A percentile compares a stretch with the other conserved stretches of the same genome.
Conservation (phyloP, 2,329 filamentous ascomycete species). For the Ophiostoma himal-ulmi region DNA sequence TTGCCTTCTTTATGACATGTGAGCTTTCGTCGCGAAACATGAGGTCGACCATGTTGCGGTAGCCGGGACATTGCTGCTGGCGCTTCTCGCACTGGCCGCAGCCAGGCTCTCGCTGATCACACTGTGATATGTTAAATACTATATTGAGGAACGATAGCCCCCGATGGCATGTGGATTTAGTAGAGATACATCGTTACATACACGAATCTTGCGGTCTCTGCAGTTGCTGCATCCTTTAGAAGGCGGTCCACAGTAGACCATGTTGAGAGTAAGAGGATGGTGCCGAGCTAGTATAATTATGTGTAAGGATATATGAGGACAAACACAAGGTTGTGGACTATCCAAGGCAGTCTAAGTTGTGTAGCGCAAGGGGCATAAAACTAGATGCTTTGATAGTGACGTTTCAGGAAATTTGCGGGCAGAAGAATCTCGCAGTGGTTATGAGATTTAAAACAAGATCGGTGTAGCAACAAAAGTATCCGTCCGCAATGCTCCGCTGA, state of each 20-base stretch:
- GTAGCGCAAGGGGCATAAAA: background rate
- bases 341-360: background rate
- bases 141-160: background rate
- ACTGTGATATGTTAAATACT: slow-evolving; percentile 34
- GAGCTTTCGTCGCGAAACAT: slow-evolving; percentile 54
- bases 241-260: slow-evolving; percentile 55
- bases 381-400: slow-evolving; percentile 14
- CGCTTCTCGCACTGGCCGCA: slow-evolving; percentile 53
- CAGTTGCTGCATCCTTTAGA: slow-evolving; percentile 53
- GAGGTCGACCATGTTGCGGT: slow-evolving; percentile 50
- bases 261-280: slow-evolving; percentile 27
- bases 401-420: slow-evolving; percentile 18
- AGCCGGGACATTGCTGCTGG: slow-evolving; percentile 48
- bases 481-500: background rate
- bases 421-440: slow-evolving; percentile 14
- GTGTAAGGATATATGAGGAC: background rate
- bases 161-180: background rate
- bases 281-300: background rate
- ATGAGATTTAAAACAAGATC: background rate
- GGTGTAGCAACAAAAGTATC: background rate
- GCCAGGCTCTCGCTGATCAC: slow-evolving; percentile 46
- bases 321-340: background rate
- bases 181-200: slow-evolving; percentile 34
- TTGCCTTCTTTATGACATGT: slow-evolving; percentile 50
- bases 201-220: slow-evolving; percentile 51